phyloP scores from a whole-genome alignment of 768 basidiomycete species.

The Naganishia vaughanmartiniae region DNA sequence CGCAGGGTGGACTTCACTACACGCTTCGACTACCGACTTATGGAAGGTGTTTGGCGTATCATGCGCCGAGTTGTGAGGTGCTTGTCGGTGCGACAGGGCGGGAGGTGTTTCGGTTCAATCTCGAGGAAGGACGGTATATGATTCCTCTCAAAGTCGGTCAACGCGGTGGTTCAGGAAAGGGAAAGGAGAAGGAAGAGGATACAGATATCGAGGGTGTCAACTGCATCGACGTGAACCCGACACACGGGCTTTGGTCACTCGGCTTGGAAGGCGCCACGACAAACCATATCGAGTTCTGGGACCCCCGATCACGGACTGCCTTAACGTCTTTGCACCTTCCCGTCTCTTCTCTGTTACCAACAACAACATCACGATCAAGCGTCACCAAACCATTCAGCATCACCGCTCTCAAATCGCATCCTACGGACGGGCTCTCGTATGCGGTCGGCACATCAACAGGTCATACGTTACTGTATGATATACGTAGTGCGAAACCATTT shows the following conservation, averaged over 20 bases:
- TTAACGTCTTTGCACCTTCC: constrained; percentile 49
- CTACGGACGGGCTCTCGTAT: constrained; percentile 80
- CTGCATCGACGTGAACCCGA: constrained; percentile 84
- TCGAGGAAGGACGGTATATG: constrained; percentile 92
- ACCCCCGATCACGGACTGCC: constrained; percentile 74
- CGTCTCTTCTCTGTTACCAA: constrained; percentile 44
- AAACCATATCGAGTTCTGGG: constrained; percentile 93
- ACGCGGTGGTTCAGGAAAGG: not conserved
- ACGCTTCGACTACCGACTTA: constrained; percentile 90
- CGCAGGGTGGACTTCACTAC: constrained; percentile 88
- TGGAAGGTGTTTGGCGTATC: constrained; percentile 87
- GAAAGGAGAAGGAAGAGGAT: constrained; percentile 49
- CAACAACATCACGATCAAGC: constrained; percentile 8
- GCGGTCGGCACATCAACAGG: constrained; percentile 94
- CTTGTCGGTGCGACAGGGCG: constrained; percentile 77
- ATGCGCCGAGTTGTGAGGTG: constrained; percentile 88
- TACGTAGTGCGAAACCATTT: constrained; percentile 77
- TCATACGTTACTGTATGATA: constrained; percentile 89
- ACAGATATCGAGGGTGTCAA: constrained; percentile 75
- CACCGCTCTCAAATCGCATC: constrained; percentile 77
- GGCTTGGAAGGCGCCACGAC: constrained; percentile 68
- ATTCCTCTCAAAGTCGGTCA: constrained; percentile 57
- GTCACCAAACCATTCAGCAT: constrained; percentile 58
- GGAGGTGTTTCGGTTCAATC: constrained; percentile 88
- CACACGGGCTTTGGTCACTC: constrained; percentile 83